Base-by-base conservation (phyloP, 805 yeast species). In the Spathaspora arborariae region DNA sequence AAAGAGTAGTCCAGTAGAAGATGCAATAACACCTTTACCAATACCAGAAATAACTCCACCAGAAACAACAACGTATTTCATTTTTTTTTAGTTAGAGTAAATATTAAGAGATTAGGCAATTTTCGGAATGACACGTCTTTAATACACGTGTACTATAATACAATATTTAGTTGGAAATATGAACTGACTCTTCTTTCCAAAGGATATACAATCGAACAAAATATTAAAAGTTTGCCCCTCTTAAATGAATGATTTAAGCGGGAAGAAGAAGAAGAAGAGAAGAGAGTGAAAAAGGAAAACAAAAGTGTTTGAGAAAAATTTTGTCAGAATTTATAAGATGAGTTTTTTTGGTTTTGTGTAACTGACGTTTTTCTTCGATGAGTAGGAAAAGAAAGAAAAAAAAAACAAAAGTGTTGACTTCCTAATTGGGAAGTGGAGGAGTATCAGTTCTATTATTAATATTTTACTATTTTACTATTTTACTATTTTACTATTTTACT, bases 11-110 rank as follows among this genome's bases (percentile, higher is more conserved):
- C 99, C 99, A 27, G 98, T 94, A 50, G 97, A 89, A 30, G 97
- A 90, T 51, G 99, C 99, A 49, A 86, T 78, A 52, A 94, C 99
- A 69, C 99, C 99, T 68, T 94, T 94, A 67, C 99, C 99, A 65
- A 94, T 94, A 73, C 99, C 99, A 59, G 96, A 88, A 58, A 94
- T 94, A 59, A 94, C 99, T 80, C 99, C 99, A 68, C 99, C 99
- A 49, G 98, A 91, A 41, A 94, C 99, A 61, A 94, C 95, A 61
- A 94, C 98, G 96, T 90, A 94, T 73, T 94, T 94, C 98, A 94
- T 92, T 21, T 20, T 39, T 20, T n/a, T 6, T 10, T n/a, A 30
- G n/a, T 6, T 30, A 30, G 35, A 30, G 35, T 30, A 8, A 30
- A 8, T 24, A 24, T 13, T 27, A 30, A 30, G 35, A 30, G 35